Conservation (phyloP, 2,329 filamentous ascomycete genomes). For the Aureobasidium sp. region DNA sequence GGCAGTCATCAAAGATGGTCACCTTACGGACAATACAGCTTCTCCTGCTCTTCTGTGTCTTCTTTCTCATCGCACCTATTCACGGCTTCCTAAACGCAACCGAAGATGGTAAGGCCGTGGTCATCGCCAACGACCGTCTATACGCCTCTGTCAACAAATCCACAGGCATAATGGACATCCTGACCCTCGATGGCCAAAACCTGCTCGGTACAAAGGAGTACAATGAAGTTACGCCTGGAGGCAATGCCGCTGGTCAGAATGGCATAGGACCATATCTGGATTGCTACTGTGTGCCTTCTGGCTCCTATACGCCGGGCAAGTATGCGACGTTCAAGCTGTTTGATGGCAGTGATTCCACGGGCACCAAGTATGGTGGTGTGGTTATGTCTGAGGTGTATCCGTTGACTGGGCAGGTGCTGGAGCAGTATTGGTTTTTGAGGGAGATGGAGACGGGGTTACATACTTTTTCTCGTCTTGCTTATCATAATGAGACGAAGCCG, state of each 20-base stretch:
- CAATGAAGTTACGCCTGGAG: constrained; percentile 18
- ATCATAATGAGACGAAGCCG: constrained; percentile 51
- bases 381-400: constrained; percentile 54
- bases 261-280: constrained; percentile 55
- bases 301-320: constrained; percentile 53
- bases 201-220: constrained; percentile 42
- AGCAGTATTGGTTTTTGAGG: constrained; percentile 60
- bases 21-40: not conserved
- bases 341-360: constrained; percentile 44
- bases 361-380: constrained; percentile 51
- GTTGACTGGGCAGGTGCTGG: constrained; percentile 51
- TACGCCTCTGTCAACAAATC: constrained; percentile 39
- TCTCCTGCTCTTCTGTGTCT: not conserved
- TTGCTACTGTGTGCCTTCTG: constrained; percentile 55
- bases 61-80: not conserved
- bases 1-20: not conserved
- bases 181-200: constrained; percentile 45
- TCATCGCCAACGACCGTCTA: constrained; percentile 40
- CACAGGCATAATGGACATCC: constrained; percentile 35
- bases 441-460: constrained; percentile 58
- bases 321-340: constrained; percentile 47
- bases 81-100: constrained; percentile 24
- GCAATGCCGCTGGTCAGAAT: constrained; percentile 31
- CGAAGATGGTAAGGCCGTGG: constrained; percentile 28
- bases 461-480: constrained; percentile 53